phyloP scores from a whole-genome alignment of 139 green algal species.

The Asterochloris erici region DNA sequence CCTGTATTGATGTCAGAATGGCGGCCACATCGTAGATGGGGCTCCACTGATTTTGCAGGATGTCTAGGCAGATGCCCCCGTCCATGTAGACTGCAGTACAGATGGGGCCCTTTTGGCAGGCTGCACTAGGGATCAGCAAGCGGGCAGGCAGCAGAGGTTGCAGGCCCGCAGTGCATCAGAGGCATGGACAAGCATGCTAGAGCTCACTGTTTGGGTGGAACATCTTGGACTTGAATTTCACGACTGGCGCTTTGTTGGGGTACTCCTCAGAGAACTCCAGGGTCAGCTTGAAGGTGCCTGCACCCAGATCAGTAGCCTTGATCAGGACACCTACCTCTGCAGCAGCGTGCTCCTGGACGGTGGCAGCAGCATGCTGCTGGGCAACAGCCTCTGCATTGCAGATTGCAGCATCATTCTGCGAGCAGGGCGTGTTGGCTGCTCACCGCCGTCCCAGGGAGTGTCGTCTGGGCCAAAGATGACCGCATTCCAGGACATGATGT shows the following conservation, averaged over 20 bases:
- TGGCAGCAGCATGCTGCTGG: neutral
- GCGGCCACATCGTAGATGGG: constrained; percentile 98
- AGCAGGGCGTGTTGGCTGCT: neutral
- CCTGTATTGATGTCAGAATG: constrained; percentile 96
- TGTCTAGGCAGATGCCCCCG: constrained; percentile 97
- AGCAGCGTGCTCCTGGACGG: no score
- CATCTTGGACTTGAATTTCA: constrained; percentile 93
- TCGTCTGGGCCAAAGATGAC: constrained; percentile 98
- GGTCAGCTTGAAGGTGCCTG: constrained; percentile 93
- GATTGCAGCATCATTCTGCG: neutral
- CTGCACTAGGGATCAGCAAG: neutral
- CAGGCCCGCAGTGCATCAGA: neutral
- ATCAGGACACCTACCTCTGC: neutral
- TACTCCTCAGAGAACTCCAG: constrained; percentile 98
- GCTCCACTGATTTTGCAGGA: constrained; percentile 98
- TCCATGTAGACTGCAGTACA: constrained; percentile 85
- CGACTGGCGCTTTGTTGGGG: constrained; percentile 93
- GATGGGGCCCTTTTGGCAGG: neutral
- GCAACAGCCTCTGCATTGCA: neutral
- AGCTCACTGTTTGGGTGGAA: constrained; percentile 95
- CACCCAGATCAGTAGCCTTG: neutral
- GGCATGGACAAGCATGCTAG: neutral
- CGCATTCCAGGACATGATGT: constrained; percentile 99
- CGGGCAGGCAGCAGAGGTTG: neutral
- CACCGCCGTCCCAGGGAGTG: constrained; percentile 94